Evolutionary conservation across 345 rosid genomes (phyloP).

Genomic region (Kernera saxatilis): DNA sequence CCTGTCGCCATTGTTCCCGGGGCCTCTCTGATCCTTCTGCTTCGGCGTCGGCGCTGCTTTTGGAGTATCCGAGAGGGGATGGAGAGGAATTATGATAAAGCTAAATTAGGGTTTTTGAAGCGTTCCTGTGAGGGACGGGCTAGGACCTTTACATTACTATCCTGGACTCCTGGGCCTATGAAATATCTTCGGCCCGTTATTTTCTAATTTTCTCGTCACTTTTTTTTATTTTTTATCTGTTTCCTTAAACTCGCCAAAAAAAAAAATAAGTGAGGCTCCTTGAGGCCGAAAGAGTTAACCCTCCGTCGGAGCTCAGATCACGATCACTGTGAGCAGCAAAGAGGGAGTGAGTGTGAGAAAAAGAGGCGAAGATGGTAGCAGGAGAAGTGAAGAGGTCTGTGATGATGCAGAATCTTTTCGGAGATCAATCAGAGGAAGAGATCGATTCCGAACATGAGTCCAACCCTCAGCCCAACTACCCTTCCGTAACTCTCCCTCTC

Average conservation of each 20-base stretch:
- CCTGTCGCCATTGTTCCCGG: constrained; percentile 27
- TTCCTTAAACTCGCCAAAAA: not conserved
- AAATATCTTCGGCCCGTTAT: not conserved
- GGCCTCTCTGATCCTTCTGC: not conserved
- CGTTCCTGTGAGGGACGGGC: not conserved
- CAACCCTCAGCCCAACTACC: constrained; percentile 78
- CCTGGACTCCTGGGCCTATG: not conserved
- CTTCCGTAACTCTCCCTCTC: constrained; percentile 48
- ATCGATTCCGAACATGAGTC: constrained; percentile 96
- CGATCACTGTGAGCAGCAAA: not conserved
- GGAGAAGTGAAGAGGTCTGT: constrained; percentile 86
- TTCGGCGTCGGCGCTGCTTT: constrained; percentile 25
- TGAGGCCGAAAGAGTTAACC: not conserved
- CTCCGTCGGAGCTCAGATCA: constrained; percentile 27
- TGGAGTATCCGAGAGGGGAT: not conserved
- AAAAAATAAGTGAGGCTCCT: too few relatives aligned
- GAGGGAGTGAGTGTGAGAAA: constrained; percentile 5
- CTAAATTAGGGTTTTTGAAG: constrained; percentile 27
- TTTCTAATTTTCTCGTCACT: too few relatives aligned
- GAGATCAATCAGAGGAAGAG: constrained; percentile 95
- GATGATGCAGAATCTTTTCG: constrained; percentile 98
- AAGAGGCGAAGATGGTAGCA: constrained; percentile 49
- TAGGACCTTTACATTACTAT: not conserved
- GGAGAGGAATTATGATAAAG: not conserved
- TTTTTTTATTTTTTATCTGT: not conserved